These are phyloP conservation scores for Penicillium sp. DNA, from an alignment of 2,329 filamentous ascomycete genomes.

Conservation along the genomic window DNA sequence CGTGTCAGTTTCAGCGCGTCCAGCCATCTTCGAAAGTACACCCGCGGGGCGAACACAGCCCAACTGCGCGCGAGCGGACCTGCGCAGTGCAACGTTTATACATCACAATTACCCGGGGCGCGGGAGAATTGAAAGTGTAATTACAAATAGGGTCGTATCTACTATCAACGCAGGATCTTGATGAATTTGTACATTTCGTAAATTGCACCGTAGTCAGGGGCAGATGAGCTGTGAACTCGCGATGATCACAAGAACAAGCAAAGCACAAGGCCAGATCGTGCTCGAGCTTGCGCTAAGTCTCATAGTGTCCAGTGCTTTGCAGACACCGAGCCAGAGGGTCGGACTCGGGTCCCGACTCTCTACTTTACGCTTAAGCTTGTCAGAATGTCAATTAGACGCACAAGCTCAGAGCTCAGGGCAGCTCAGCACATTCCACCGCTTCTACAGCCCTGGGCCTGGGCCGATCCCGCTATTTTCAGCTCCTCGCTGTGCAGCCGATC, in stretches of 20 bases:
- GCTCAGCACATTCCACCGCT: slow-evolving; percentile 1
- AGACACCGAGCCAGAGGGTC: neutral
- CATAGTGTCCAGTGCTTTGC: neutral
- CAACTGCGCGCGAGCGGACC: slow-evolving; percentile 11
- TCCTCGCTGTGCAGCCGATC: slow-evolving; percentile 6
- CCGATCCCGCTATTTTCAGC: slow-evolving; percentile 13
- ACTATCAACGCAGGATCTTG: too few relatives aligned
- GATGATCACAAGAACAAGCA: neutral
- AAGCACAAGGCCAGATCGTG: neutral
- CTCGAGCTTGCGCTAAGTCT: neutral
- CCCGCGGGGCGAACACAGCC: neutral
- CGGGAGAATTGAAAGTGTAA: slow-evolving; percentile 6
- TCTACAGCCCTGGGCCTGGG: neutral
- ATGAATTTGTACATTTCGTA: neutral
- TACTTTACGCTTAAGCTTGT: neutral
- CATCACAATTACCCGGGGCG: slow-evolving; percentile 15
- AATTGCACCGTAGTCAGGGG: neutral
- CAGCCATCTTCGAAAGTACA: neutral
- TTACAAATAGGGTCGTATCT: neutral
- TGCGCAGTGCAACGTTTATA: slow-evolving; percentile 17
- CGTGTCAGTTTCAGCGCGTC: slow-evolving; percentile 12
- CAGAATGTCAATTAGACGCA: too few relatives aligned
- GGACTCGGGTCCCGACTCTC: neutral
- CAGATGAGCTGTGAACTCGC: neutral
- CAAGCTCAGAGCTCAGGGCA: neutral